Evolutionary conservation across 2,329 filamentous ascomycete genomes (phyloP), one percentile per base, ranked within the genome.

Genomic region (Cytospora piceae): DNA sequence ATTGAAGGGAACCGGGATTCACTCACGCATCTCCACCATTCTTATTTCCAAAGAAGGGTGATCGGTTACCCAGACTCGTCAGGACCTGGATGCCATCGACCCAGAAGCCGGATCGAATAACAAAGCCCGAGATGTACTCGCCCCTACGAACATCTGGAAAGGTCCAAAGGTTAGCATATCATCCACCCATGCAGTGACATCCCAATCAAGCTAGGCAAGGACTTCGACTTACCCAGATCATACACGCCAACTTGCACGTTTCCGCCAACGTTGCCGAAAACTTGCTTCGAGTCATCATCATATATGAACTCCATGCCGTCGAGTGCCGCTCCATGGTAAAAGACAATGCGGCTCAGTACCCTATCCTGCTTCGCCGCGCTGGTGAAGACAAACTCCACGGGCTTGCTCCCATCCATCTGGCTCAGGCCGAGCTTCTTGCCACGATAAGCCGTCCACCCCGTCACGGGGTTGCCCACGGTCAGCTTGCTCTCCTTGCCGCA

Each of bases 301-400:
- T 97, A 98, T 66, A 91, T 83, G 77, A 99, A 98, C 75, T 98
- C 94, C 24, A 99, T 77, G 0, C 95, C 95, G 74, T 96, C 90
- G 15, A 98, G 74, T 4, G 90, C 90, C 66, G 83, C 81, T 2
- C 91, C 93, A 71, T 93, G 89, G 73, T 93, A 96, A 17, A 96
- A 83, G 67, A 87, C 85, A 64, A 97, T 85, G 6, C 86, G 86
- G 1, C 87, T 89, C 68, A 98, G 81, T 34, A 97, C 83, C 69
- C 93, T 90, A 37, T 87, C 90, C 68, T 88, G 85, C 49, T 86
- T 83, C 56, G 85, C 78, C 17, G 88, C 85, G 73, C 89, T 91
- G 52, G 90, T 85, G 68, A 96, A 88, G 49, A 97, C 81, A 42
- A 95, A 75, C 71, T 97, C 89, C 49, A 92, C 83, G 1, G 88